Evolutionary conservation across 371 early-diverging fungal genomes (phyloP).

Genomic region (Mortierella sp.): DNA sequence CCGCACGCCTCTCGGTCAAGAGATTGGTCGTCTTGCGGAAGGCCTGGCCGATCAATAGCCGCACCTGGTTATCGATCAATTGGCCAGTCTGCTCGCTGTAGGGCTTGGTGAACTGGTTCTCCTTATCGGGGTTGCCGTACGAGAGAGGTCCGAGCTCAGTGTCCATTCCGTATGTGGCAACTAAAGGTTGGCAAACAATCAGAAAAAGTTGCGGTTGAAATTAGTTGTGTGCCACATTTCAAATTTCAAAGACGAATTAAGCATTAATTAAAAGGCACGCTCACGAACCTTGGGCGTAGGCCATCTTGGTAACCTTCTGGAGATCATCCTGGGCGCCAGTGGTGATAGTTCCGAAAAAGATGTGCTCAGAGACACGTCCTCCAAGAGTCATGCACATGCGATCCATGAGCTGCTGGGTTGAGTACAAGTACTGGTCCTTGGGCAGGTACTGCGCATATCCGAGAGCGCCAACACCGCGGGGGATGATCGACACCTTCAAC

Average conservation of each 20-base stretch:
- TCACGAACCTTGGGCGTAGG: conserved; percentile 85
- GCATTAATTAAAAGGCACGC: no score
- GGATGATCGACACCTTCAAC: conserved; percentile 98
- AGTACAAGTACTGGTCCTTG: conserved; percentile 97
- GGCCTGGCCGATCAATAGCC: conserved; percentile 85
- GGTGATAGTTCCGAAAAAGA: conserved; percentile 91
- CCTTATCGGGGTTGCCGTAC: conserved; percentile 81
- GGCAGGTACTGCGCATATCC: conserved; percentile 99
- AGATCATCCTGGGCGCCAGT: conserved; percentile 82
- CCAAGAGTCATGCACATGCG: conserved; percentile 99
- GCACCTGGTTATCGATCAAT: conserved; percentile 96
- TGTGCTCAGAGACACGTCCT: conserved; percentile 95
- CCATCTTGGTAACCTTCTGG: conserved; percentile 97
- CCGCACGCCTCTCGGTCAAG: conserved; percentile 84
- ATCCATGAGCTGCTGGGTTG: conserved; percentile 93
- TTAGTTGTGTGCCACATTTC: neutral
- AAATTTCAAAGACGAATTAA: neutral
- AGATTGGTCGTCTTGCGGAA: conserved; percentile 87
- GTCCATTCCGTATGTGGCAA: conserved; percentile 97
- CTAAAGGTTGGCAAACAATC: conserved; percentile 29
- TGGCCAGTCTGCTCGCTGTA: conserved; percentile 96
- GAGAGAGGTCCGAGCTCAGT: conserved; percentile 88
- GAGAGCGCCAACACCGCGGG: conserved; percentile 95
- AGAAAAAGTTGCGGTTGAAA: neutral
- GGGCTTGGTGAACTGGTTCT: conserved; percentile 92